Evolutionary conservation across 2,329 filamentous ascomycete species (phyloP), one percentile per base, ranked within the genome.

Genomic region (Alternaria dauci): DNA sequence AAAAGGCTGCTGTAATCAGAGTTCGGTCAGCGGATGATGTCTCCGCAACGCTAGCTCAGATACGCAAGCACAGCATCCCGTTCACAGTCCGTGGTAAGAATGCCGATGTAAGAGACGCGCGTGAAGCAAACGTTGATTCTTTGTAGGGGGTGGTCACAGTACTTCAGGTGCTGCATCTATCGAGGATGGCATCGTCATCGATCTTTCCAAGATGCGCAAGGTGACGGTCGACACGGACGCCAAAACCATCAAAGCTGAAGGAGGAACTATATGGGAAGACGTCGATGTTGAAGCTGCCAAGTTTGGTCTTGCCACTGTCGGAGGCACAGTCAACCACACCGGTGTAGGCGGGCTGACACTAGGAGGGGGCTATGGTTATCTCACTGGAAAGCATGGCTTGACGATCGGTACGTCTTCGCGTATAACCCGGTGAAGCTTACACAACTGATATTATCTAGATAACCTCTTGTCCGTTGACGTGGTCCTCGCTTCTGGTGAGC

Each of bases 251-350:
- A 79, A 74, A 0, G 83, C 81, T 20, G 81, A 83, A 57, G 85
- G 86, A 26, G 86, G 86, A 8, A 81, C 82, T 43, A 69, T 80
- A 2, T 87, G 86, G 85, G 77, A 76, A 55, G 83, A 87, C 66
- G 82, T 88, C 12, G 86, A 89, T 63, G 74, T 79, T 6, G 82
- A 82, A 0, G 82, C 82, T 0, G 83, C 78, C 52, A 73, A 81
- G 48, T 76, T 86, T 66, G 81, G 81, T 0, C 80, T 89, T 3
- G 87, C 86, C 2, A 86, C 86, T 1, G 85, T 88, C 0, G 87
- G 87, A 8, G 88, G 88, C 3, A 88, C 87, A 0, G 86, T 89
- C 9, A 85, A 85, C 42, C 85, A 89, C 63, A 89, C 87, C 1
- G 87, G 88, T 6, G 84, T 89, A 6, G 87, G 86, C 2, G 88